A percentile compares a stretch with the other conserved stretches of the same genome.
Evolutionary conservation across 768 basidiomycete species (phyloP).

Genomic region (Lactarius psammicola): DNA sequence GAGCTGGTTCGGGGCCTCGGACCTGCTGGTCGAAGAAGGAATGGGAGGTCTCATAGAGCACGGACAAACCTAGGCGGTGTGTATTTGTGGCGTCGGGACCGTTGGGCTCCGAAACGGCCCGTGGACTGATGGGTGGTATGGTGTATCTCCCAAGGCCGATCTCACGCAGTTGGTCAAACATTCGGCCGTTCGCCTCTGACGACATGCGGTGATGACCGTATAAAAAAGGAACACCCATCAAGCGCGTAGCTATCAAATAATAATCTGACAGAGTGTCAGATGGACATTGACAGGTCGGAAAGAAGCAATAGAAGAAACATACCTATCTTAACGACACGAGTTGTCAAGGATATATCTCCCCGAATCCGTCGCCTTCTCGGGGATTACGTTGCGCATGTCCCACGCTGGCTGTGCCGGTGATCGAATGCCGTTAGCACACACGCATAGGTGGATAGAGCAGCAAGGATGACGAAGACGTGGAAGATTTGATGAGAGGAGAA

Average conservation of each 20-base stretch:
- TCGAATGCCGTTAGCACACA: slow-evolving; percentile 55
- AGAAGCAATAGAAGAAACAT: neutral
- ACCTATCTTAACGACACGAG: slow-evolving; percentile 2
- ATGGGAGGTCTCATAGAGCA: neutral
- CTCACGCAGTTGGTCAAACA: neutral
- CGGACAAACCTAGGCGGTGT: slow-evolving; percentile 9
- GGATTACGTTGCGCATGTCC: slow-evolving; percentile 19
- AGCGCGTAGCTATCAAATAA: slow-evolving; percentile 1
- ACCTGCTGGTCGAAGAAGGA: slow-evolving; percentile 4
- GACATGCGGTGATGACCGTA: neutral
- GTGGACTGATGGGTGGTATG: neutral
- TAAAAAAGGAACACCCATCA: slow-evolving; percentile 1
- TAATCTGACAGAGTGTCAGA: neutral
- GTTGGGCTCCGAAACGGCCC: neutral
- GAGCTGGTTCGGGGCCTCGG: slow-evolving; percentile 6
- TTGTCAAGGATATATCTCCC: neutral
- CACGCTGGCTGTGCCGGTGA: slow-evolving; percentile 47
- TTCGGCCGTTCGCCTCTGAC: neutral
- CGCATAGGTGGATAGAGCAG: slow-evolving; percentile 65
- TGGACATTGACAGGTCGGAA: neutral
- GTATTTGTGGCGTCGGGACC: slow-evolving; percentile 4
- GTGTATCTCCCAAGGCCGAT: neutral
- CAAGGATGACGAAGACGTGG: slow-evolving; percentile 74
- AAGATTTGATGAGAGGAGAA: slow-evolving; percentile 89
- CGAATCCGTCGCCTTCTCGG: neutral